These are phyloP conservation scores for Sugiyamaella smithiae DNA, from an alignment of 805 yeast species.

Conservation along the genomic window DNA sequence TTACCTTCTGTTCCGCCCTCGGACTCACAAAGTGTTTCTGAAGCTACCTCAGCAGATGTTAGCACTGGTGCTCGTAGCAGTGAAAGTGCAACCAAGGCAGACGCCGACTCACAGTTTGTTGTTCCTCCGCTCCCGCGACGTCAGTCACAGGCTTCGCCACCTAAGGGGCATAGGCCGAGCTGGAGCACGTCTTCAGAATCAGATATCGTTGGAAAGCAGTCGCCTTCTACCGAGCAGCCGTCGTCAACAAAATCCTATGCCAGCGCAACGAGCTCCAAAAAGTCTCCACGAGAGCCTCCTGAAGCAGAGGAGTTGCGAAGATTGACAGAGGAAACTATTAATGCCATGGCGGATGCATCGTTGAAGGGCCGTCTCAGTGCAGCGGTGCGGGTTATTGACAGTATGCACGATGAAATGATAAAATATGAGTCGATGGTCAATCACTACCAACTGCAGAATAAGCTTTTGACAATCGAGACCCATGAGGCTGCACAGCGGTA, in stretches of 20 bases:
- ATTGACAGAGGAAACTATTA: slow-evolving; percentile 6
- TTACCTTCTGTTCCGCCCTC: background rate
- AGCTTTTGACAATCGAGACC: slow-evolving; percentile 43
- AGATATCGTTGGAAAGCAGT: background rate
- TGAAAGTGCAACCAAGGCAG: background rate
- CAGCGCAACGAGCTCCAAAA: slow-evolving; percentile 1
- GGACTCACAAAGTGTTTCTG: no score
- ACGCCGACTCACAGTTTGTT: background rate
- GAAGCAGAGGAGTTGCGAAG: background rate
- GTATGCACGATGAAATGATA: slow-evolving; percentile 9
- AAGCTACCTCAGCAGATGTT: background rate
- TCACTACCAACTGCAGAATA: slow-evolving; percentile 35
- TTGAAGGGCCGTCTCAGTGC: background rate
- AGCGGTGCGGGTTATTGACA: slow-evolving; percentile 15
- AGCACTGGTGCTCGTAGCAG: background rate
- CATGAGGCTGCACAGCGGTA: slow-evolving; percentile 45
- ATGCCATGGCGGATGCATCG: slow-evolving; percentile 8
- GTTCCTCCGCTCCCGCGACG: slow-evolving; percentile 2
- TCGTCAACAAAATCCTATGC: background rate
- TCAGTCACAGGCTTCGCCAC: background rate
- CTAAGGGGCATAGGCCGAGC: background rate
- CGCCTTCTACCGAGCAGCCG: background rate
- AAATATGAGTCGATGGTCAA: slow-evolving; percentile 18
- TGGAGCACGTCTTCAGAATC: slow-evolving; percentile 9
- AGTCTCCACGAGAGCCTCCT: slow-evolving; percentile 1